Base-by-base conservation (phyloP, 192 early-diverging fungal genomes). In the Dimargaris xerosporica region DNA sequence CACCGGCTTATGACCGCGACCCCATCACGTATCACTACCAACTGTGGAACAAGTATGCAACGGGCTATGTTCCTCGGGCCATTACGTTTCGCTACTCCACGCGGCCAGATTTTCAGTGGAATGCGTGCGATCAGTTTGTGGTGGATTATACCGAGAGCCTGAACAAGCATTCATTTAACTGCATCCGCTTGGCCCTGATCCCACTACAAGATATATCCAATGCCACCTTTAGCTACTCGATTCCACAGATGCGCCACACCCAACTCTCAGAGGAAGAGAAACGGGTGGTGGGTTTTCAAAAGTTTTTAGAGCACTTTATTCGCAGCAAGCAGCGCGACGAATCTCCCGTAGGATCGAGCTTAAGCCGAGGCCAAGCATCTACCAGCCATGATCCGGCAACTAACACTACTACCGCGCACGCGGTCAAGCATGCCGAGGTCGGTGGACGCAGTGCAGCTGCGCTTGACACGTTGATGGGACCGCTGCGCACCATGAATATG, bases 91-190 rank as follows among this genome's bases (percentile, higher is more conserved):
- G 64, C 6, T 96, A 97, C 70, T 85, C 96, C 17, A 70, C 70
- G 13, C 64, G 87, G 23, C 70, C 82, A 5, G 76, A 83, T 46
- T 92, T 94, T 69, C 85, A 88, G 41, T 98, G 96, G 96, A 98
- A 96, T 65, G 89, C 85, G 46, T 74, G 96, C 29, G 96, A 98
- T 70, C 85, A 87, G 58, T 72, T 94, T 29, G 85, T 96, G n/a
- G 77, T 88, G 21, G 94, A 93, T 41, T 86, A 90, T 62, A 83
- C 87, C 65, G 82, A 89, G 29, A 84, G 85, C 26, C 74, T 92
- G 52, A 89, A 79, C 0, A 88, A 91, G 61, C 74, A 91, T 13
- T 76, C 83, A 62, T 98, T 87, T 71, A 94, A 90, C 89, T 75
- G 94, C 11, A 81, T 91, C 0, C 78, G 96, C 3, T 97, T 95